Conservation (phyloP, 805 yeast species). For the Candida ortonii region DNA sequence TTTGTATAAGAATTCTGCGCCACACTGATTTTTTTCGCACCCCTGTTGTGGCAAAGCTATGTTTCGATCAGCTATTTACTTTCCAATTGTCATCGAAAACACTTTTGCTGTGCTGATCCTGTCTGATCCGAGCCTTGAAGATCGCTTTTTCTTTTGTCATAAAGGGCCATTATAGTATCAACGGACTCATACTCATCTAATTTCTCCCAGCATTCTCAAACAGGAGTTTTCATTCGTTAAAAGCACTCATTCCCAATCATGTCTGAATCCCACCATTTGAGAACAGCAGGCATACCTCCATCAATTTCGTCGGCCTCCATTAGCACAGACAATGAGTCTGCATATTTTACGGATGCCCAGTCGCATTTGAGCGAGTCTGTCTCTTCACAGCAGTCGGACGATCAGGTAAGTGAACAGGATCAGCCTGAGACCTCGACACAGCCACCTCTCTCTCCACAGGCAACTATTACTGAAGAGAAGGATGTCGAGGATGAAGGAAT, state of each 20-base stretch:
- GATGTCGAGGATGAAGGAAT: conserved; percentile 2
- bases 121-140: no score
- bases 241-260: not conserved
- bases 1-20: no score
- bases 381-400: not conserved
- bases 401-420: no score
- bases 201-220: no score
- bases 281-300: conserved; percentile 2
- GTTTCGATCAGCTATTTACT: no score
- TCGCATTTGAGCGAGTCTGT: conserved; percentile 18
- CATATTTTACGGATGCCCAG: conserved; percentile 24
- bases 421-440: not conserved
- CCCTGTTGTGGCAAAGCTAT: no score
- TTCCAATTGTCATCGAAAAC: no score
- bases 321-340: conserved; percentile 19
- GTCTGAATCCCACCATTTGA: conserved; percentile 2
- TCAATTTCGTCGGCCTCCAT: conserved; percentile 16
- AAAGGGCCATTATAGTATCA: no score
- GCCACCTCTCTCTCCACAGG: conserved; percentile 18
- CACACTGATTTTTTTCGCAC: no score
- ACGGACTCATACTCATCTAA: no score
- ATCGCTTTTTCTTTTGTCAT: no score
- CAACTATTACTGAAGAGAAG: conserved; percentile 21
- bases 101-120: no score
- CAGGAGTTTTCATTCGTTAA: not conserved